phyloP scores from a whole-genome alignment of 768 basidiomycete species.

The Dacryopinax spathularia region DNA sequence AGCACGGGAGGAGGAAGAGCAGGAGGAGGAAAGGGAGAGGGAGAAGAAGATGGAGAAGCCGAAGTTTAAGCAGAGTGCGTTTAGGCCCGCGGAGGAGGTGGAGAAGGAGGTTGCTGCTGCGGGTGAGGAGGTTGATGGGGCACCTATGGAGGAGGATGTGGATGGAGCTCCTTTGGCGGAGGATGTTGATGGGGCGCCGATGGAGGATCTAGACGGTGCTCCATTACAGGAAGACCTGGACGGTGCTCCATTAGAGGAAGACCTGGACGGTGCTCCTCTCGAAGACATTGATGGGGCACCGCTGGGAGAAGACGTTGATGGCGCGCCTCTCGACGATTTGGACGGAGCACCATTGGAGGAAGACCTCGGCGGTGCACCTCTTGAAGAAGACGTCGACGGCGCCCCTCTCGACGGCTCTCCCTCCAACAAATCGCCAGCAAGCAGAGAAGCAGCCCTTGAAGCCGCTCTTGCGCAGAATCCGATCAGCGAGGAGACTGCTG shows the following conservation, averaged over 20 bases:
- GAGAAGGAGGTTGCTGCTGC: constrained; percentile 18
- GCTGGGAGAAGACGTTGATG: constrained; percentile 11
- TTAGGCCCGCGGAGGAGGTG: constrained; percentile 48
- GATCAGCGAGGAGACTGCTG: neutral
- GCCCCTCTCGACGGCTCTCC: constrained; percentile 7
- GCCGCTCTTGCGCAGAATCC: no score
- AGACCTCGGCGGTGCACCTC: neutral
- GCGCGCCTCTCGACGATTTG: constrained; percentile 6
- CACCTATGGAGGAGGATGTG: constrained; percentile 18
- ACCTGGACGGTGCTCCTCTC: constrained; percentile 20
- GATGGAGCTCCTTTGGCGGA: constrained; percentile 4
- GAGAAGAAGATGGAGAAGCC: constrained; percentile 19
- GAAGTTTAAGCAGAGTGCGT: constrained; percentile 64
- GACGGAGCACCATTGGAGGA: no score
- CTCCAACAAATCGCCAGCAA: no score
- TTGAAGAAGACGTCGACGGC: constrained; percentile 8
- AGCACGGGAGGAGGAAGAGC: constrained; percentile 19
- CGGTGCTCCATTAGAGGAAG: constrained; percentile 15
- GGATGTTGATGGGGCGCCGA: constrained; percentile 12
- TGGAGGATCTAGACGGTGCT: constrained; percentile 22
- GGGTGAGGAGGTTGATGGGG: constrained; percentile 25
- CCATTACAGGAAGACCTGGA: constrained; percentile 30
- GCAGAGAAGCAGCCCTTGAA: no score
- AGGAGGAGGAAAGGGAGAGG: constrained; percentile 21
- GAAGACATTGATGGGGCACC: constrained; percentile 37